Conservation (phyloP, 129 eudicot genomes). For the Calendula officinalis region DNA sequence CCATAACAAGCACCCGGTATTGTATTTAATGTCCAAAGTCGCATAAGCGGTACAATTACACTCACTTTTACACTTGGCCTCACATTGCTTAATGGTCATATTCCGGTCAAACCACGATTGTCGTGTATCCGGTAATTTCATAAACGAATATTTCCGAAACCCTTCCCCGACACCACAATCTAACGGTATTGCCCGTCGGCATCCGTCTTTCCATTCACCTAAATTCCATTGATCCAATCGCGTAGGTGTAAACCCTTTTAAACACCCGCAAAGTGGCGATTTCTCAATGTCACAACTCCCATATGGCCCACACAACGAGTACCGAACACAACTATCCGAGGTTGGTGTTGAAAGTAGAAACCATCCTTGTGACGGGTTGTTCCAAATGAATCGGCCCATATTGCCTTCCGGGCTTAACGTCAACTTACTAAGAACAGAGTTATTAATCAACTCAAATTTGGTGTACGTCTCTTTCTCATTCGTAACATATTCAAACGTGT, state of each 20-base stretch:
- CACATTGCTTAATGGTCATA: conserved; percentile 30
- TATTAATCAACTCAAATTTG: background rate
- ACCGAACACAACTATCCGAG: conserved; percentile 20
- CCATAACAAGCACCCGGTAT: conserved; percentile 38
- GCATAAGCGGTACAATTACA: conserved; percentile 40
- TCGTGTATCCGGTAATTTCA: conserved; percentile 30
- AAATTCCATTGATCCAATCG: conserved; percentile 7
- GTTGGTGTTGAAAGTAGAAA: background rate
- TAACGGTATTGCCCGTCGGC: conserved; percentile 13
- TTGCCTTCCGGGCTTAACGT: conserved; percentile 10
- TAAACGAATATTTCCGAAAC: conserved; percentile 19
- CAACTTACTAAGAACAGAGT: conserved; percentile 18
- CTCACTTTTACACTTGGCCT: conserved; percentile 14
- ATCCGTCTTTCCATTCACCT: conserved; percentile 27
- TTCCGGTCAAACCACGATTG: conserved; percentile 19
- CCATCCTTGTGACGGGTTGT: conserved; percentile 22
- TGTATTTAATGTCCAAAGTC: conserved; percentile 8
- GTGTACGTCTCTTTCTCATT: conserved; percentile 16
- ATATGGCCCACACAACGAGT: conserved; percentile 11
- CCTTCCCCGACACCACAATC: conserved; percentile 23
- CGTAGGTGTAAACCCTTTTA: conserved; percentile 23
- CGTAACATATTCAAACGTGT: background rate
- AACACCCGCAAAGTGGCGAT: conserved; percentile 25
- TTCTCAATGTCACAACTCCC: conserved; percentile 15
- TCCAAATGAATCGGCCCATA: background rate